phyloP scores from a whole-genome alignment of 768 basidiomycete species.

The Candolleomyces aberdarensis region DNA sequence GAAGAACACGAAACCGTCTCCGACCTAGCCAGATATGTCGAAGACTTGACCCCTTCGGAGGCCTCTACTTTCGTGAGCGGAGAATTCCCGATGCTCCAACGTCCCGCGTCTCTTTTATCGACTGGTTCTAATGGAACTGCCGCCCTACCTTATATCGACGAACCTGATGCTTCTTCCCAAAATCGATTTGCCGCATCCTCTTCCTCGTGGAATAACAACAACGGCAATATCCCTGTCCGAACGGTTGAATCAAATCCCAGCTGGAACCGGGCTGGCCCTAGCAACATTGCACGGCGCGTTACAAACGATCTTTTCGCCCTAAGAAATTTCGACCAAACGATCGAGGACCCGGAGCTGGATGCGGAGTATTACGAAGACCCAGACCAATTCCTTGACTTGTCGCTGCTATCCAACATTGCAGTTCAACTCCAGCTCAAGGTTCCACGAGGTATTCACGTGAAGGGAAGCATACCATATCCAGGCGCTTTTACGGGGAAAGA shows the following conservation, averaged over 20 bases:
- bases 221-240: not conserved
- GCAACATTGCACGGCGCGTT: conserved; percentile 18
- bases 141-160: conserved; percentile 7
- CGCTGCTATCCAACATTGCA: conserved; percentile 83
- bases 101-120: not conserved
- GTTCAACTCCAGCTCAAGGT: conserved; percentile 88
- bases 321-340: conserved; percentile 25
- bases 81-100: conserved; percentile 1
- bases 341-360: conserved; percentile 51
- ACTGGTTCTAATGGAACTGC: not conserved
- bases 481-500: conserved; percentile 93
- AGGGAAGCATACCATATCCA: conserved; percentile 91
- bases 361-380: conserved; percentile 46
- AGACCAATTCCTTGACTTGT: conserved; percentile 81
- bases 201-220: conserved; percentile 1
- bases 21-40: not conserved
- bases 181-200: conserved; percentile 4
- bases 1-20: not conserved
- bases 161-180: conserved; percentile 1
- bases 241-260: conserved; percentile 5
- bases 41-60: conserved; percentile 10
- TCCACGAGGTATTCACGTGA: conserved; percentile 83
- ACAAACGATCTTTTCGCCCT: conserved; percentile 27
- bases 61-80: conserved; percentile 17
- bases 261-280: conserved; percentile 18